Percentiles rank a stretch among this genome's conserved stretches.
phyloP scores from a whole-genome alignment of 805 yeast genomes.

The Wickerhamomyces canadensis region DNA sequence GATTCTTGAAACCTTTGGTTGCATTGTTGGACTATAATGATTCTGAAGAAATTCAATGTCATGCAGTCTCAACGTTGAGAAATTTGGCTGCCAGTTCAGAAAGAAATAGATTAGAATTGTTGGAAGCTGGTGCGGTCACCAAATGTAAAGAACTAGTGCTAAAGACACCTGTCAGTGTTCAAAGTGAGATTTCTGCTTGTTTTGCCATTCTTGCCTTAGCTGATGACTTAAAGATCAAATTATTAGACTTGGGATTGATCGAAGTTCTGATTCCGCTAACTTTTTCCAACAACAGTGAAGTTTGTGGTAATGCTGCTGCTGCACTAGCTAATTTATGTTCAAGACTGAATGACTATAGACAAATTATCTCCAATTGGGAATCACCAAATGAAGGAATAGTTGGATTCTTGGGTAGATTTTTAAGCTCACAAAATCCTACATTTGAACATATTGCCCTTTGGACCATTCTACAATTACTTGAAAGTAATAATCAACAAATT shows the following conservation, averaged over 20 bases:
- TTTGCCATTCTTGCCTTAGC: constrained; percentile 95
- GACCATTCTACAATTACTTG: constrained; percentile 91
- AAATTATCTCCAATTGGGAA: constrained; percentile 74
- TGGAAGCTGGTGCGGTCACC: constrained; percentile 93
- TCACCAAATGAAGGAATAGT: constrained; percentile 79
- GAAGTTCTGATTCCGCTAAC: constrained; percentile 91
- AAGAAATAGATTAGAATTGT: constrained; percentile 82
- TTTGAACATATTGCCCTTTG: constrained; percentile 97
- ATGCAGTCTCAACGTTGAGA: constrained; percentile 92
- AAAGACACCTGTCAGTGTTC: constrained; percentile 84
- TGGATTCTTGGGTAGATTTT: constrained; percentile 75
- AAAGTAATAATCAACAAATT: constrained; percentile 69
- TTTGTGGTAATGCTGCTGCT: constrained; percentile 97
- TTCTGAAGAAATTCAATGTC: constrained; percentile 96
- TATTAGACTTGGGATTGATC: constrained; percentile 77
- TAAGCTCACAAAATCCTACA: constrained; percentile 81
- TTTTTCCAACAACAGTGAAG: constrained; percentile 81
- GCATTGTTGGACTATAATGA: constrained; percentile 76
- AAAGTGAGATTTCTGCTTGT: constrained; percentile 94
- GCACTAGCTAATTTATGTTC: constrained; percentile 95
- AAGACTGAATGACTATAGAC: constrained; percentile 76
- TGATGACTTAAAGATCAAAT: constrained; percentile 83
- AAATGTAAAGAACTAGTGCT: constrained; percentile 86
- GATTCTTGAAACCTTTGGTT: constrained; percentile 89
- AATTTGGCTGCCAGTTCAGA: constrained; percentile 95